Evolutionary conservation across 148 eudicot species (phyloP), one percentile per base, ranked within the genome.

Genomic region (Persicaria tinctoria): DNA sequence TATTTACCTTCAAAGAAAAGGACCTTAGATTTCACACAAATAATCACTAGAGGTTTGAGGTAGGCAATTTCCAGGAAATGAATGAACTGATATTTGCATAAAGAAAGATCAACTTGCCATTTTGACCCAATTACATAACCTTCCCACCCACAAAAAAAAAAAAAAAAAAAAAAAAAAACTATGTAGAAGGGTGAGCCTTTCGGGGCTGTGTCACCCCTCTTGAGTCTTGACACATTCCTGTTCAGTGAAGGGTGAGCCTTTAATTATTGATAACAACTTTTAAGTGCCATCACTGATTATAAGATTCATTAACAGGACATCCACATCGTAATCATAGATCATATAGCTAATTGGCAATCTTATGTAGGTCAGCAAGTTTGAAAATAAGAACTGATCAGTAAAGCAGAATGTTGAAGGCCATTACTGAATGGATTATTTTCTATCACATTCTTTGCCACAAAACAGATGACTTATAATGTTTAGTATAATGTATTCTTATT

Each of bases 351-450:
- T 32, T 32, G 41, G 41, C 41, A 32, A 32, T 0, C 41, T 32
- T 32, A 32, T 32, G 41, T 2, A 32, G 41, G 41, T 32, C 41
- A 66, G 47, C 70, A 38, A 66, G 8, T 66, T 66, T 66, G 18
- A 13, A 44, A 66, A 41, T 9, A 66, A 17, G 44, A 41, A 47
- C 72, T 54, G 82, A 85, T 90, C 51, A 78, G 27, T 13, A 3
- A 74, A 60, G 51, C 76, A 79, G 27, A 66, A 49, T 70, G 75
- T 54, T 13, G 27, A 66, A 49, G 63, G 75, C 62, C 17, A 66
- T 66, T 13, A 73, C 56, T 69, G n/a, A 56, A 73, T 4, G n/a
- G 75, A 32, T 32, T 32, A 32, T 32, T 32, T 32, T 32, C 41
- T 32, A 32, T 32, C 41, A 32, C 48, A 16, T 74, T 68, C n/a